Evolutionary conservation across 2,329 filamentous ascomycete species (phyloP), one percentile per base, ranked within the genome.

Genomic region (Ramularia endophylla): DNA sequence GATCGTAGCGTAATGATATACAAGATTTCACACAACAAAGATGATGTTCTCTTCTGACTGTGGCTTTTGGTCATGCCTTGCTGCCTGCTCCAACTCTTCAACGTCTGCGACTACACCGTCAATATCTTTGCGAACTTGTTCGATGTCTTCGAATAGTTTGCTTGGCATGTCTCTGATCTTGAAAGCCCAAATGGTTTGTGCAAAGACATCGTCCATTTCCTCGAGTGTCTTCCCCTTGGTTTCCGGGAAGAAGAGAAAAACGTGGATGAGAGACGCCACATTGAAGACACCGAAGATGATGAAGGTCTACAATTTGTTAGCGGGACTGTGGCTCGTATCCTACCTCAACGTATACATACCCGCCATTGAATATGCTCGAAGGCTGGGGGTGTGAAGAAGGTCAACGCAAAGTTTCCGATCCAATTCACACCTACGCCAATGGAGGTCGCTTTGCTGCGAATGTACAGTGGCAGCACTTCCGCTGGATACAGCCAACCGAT

Each of bases 151-250:
- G 12, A 31, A 12, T 16, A 45, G 29, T 19, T 27, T 37, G 25
- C 43, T 41, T 15, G 28, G 16, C 12, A 34, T 37, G 22, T 45
- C 34, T 30, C 38, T 38, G 34, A 45, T 45, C 43, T 41, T 45
- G 43, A 45, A 41, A 13, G 43, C 38, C 43, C 43, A 45, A 16
- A 45, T 41, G 9, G 38, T 41, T 32, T 45, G 43, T 13, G 38
- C 43, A 20, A 49, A 72, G 0, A 70, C 62, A 1, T 54, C 49
- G 28, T 77, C 73, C 45, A 50, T 48, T 30, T 45, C 45, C 22
- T 52, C 48, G 17, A 52, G 27, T 4, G 47, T 50, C 38, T 47
- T 50, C 11, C 27, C 30, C 28, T 44, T 47, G 18, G 40, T 48
- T 32, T 50, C 48, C 9, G 48, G 47, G 29, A 40, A 45, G 32